These are phyloP conservation scores for Wickerhamiella alocasiicola DNA, from an alignment of 805 yeast species.

Conservation along the genomic window DNA sequence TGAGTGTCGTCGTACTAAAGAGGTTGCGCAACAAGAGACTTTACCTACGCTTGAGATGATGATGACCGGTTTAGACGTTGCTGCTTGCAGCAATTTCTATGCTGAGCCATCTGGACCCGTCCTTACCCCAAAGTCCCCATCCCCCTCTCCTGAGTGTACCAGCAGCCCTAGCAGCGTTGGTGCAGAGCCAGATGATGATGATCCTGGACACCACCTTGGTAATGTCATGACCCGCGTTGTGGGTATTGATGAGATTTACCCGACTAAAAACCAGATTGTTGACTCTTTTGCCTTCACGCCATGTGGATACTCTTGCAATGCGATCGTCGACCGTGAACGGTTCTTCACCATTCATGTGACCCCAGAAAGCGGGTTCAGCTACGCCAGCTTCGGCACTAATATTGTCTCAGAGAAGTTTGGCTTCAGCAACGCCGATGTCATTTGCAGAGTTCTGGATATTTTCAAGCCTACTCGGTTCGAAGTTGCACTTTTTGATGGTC, in stretches of 20 bases:
- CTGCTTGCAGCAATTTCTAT: conserved; percentile 46
- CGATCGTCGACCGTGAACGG: conserved; percentile 47
- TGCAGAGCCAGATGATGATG: conserved; percentile 38
- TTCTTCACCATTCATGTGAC: conserved; percentile 86
- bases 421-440: conserved; percentile 39
- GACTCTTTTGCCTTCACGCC: conserved; percentile 90
- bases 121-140: conserved; percentile 15
- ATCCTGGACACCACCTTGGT: conserved; percentile 78
- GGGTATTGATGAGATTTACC: conserved; percentile 50
- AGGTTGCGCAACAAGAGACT: conserved; percentile 41
- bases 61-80: conserved; percentile 70
- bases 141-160: conserved; percentile 10
- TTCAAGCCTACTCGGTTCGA: conserved; percentile 70
- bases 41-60: conserved; percentile 50
- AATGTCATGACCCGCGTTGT: conserved; percentile 49
- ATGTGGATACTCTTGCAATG: conserved; percentile 89
- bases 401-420: conserved; percentile 38
- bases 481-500: conserved; percentile 33
- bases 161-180: conserved; percentile 17
- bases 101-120: conserved; percentile 27
- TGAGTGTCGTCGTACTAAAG: conserved; percentile 1
- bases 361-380: conserved; percentile 88
- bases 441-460: conserved; percentile 45
- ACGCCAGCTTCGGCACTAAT: conserved; percentile 91
- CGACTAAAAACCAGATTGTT: conserved; percentile 30